A percentile compares a stretch with the other conserved stretches of the same genome.
Conservation (phyloP, 1,139 yeast species). For the Yarrowia galli region DNA sequence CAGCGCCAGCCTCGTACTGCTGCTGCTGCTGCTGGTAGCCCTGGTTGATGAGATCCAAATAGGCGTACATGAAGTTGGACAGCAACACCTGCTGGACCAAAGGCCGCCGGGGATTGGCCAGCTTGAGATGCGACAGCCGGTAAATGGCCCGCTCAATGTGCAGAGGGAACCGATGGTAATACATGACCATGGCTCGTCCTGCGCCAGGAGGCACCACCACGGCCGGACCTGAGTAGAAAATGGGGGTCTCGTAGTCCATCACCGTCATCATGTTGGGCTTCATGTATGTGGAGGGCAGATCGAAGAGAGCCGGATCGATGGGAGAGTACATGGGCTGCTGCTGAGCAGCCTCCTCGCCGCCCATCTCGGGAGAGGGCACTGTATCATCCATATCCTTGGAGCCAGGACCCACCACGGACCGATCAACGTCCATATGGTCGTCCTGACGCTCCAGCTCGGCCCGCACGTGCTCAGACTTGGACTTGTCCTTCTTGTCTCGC, state of each 20-base stretch:
- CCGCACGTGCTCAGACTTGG: constrained; percentile 42
- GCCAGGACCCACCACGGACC: neutral
- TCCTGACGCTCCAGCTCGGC: constrained; percentile 42
- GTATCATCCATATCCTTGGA: constrained; percentile 24
- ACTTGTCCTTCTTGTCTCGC: constrained; percentile 42
- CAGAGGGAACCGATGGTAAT: constrained; percentile 74
- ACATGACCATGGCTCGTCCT: constrained; percentile 49
- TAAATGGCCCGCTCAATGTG: constrained; percentile 96
- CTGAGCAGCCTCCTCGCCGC: neutral
- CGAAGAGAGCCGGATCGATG: constrained; percentile 36
- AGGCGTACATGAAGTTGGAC: constrained; percentile 97
- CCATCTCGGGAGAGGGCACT: neutral
- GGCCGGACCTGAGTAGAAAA: constrained; percentile 36
- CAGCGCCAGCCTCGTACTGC: constrained; percentile 33
- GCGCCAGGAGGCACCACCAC: constrained; percentile 34
- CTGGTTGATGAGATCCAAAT: constrained; percentile 91
- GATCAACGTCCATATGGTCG: constrained; percentile 39
- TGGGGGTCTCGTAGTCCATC: constrained; percentile 38
- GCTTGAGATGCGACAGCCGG: constrained; percentile 85
- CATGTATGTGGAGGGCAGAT: constrained; percentile 35
- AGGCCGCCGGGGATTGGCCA: constrained; percentile 93
- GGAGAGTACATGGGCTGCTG: constrained; percentile 37
- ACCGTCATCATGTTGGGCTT: constrained; percentile 39
- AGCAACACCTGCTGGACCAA: constrained; percentile 88
- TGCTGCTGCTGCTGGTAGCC: constrained; percentile 53